These are phyloP conservation scores for Aspergillus campestris DNA, from an alignment of 495 filamentous ascomycete genomes.

Conservation along the genomic window DNA sequence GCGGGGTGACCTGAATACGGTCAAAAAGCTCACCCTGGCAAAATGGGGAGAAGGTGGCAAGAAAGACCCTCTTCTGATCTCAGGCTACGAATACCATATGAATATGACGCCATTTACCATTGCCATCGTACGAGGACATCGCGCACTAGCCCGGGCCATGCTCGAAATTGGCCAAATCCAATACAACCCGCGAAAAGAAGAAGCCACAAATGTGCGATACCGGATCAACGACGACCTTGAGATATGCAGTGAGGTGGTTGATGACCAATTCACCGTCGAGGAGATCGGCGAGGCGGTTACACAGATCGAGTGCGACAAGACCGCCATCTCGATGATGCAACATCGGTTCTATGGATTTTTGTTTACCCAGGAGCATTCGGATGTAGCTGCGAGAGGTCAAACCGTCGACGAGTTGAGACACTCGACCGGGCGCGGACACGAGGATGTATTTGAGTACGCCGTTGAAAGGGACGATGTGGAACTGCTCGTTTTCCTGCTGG, in stretches of 20 bases:
- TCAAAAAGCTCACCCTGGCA: slow-evolving; percentile 40
- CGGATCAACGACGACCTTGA: slow-evolving; percentile 43
- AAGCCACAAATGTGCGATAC: slow-evolving; percentile 36
- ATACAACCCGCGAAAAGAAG: slow-evolving; percentile 39
- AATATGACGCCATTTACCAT: slow-evolving; percentile 51
- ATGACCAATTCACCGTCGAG: slow-evolving; percentile 60
- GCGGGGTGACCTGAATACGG: slow-evolving; percentile 51
- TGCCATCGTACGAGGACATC: slow-evolving; percentile 54
- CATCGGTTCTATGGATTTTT: slow-evolving; percentile 19
- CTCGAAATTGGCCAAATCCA: slow-evolving; percentile 59
- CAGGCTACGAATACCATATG: slow-evolving; percentile 37
- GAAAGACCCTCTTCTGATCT: slow-evolving; percentile 51
- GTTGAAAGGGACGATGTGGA: slow-evolving; percentile 7
- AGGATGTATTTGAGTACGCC: slow-evolving; percentile 8
- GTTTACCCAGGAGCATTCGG: slow-evolving; percentile 26
- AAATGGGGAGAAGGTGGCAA: slow-evolving; percentile 30
- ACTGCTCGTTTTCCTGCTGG: slow-evolving; percentile 39
- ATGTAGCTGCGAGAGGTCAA: too few species aligned
- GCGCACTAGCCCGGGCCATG: slow-evolving; percentile 50
- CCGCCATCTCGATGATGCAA: slow-evolving; percentile 39
- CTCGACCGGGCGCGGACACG: too few species aligned
- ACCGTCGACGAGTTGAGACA: too few species aligned
- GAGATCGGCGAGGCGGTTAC: slow-evolving; percentile 56
- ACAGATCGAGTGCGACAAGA: slow-evolving; percentile 50
- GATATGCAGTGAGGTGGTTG: slow-evolving; percentile 37